Conservation (phyloP, 2,329 filamentous ascomycete genomes). For the Phialophora macrospora region DNA sequence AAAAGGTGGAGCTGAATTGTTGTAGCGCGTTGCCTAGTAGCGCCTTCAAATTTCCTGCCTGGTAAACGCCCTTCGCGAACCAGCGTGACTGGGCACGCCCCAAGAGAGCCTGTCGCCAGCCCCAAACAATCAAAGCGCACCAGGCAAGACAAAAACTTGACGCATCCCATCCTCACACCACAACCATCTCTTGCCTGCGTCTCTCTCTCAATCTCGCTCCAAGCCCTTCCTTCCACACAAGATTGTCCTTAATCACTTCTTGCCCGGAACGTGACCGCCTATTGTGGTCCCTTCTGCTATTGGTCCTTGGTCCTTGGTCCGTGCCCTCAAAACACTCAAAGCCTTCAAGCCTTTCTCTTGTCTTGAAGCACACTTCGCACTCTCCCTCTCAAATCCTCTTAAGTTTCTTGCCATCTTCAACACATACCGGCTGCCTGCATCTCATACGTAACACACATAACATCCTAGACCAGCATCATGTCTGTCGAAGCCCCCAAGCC, state of each 20-base stretch:
- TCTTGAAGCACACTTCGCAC: slow-evolving; percentile 18
- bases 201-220: slow-evolving; percentile 27
- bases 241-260: slow-evolving; percentile 28
- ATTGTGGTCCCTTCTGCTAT: slow-evolving; percentile 31
- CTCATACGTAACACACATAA: slow-evolving; percentile 34
- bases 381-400: slow-evolving; percentile 30
- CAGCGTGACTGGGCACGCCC: slow-evolving; percentile 17
- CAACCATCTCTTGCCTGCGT: slow-evolving; percentile 8
- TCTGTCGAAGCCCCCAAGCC: slow-evolving; percentile 72
- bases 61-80: slow-evolving; percentile 12
- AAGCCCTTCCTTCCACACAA: slow-evolving; percentile 10
- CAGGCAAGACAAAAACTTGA: slow-evolving; percentile 22
- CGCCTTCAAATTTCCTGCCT: slow-evolving; percentile 28
- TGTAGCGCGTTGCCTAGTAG: slow-evolving; percentile 19
- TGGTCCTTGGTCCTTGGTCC: slow-evolving; percentile 38
- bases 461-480: slow-evolving; percentile 58
- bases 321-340: slow-evolving; percentile 27
- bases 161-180: slow-evolving; percentile 25
- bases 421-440: slow-evolving; percentile 40
- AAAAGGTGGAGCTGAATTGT: slow-evolving; percentile 11
- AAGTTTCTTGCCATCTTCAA: slow-evolving; percentile 47
- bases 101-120: slow-evolving; percentile 15
- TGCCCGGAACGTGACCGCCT: slow-evolving; percentile 27
- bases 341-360: slow-evolving; percentile 30
- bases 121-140: slow-evolving; percentile 17